Percentiles rank a stretch among this genome's conserved stretches.
These are phyloP conservation scores for Beauveria pseudobassiana DNA, from an alignment of 2,329 filamentous ascomycete genomes.

Conservation along the genomic window DNA sequence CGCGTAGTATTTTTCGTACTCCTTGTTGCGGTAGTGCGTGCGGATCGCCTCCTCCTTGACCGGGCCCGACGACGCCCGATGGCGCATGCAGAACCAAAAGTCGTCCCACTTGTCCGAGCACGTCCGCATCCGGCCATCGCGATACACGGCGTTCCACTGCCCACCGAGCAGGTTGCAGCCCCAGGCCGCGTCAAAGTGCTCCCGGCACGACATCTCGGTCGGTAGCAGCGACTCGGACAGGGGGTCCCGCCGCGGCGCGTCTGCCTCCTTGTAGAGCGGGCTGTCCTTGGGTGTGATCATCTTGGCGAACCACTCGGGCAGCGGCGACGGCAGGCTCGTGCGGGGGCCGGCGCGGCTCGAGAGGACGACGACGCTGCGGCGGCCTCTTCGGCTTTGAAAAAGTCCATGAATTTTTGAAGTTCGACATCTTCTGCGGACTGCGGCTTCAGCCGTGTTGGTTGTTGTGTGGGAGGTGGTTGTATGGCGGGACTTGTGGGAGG, in stretches of 20 bases:
- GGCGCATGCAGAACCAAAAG: constrained; percentile 97
- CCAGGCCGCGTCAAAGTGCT: constrained; percentile 87
- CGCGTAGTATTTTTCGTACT: constrained; percentile 58
- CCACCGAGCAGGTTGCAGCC: constrained; percentile 88
- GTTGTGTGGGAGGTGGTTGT: constrained; percentile 15
- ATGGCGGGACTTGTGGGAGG: constrained; percentile 16
- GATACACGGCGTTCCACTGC: constrained; percentile 87
- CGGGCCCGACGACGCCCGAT: constrained; percentile 52
- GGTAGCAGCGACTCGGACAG: constrained; percentile 67
- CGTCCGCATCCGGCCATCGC: constrained; percentile 66
- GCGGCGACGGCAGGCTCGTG: constrained; percentile 5
- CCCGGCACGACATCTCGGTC: constrained; percentile 77
- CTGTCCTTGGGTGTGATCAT: constrained; percentile 6
- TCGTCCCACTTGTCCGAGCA: constrained; percentile 86
- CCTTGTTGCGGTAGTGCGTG: constrained; percentile 61
- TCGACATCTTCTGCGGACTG: constrained; percentile 26
- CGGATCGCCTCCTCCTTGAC: constrained; percentile 55
- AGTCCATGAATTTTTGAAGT: constrained; percentile 46
- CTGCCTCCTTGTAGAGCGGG: constrained; percentile 9
- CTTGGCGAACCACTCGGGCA: constrained; percentile 7
- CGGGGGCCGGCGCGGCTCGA: constrained; percentile 19
- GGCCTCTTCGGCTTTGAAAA: constrained; percentile 31
- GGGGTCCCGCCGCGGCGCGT: constrained; percentile 29
- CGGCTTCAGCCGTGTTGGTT: constrained; percentile 30
- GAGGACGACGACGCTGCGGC: constrained; percentile 14